These are phyloP conservation scores for Neocallimastix lanati DNA, from an alignment of 192 early-diverging fungal species.

Conservation along the genomic window DNA sequence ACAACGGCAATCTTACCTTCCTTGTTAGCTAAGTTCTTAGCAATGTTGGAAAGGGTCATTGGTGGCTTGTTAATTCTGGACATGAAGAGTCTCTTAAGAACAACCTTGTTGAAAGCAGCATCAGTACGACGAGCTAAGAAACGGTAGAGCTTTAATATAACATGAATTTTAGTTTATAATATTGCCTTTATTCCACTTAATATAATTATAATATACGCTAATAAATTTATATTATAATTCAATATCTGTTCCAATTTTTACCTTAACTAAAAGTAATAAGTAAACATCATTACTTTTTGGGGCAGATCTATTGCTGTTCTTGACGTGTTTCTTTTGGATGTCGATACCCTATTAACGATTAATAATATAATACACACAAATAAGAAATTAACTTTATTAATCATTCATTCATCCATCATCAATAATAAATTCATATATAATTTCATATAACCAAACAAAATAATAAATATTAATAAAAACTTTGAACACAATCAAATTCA, in stretches of 20 bases:
- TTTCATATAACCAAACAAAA: too few relatives aligned
- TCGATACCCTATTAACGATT: slow-evolving; percentile 79
- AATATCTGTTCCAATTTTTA: slow-evolving; percentile 22
- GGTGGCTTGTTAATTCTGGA: slow-evolving; percentile 94
- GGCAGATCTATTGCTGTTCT: slow-evolving; percentile 72
- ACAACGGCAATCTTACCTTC: slow-evolving; percentile 83
- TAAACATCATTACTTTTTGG: slow-evolving; percentile 93
- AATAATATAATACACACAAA: too few relatives aligned
- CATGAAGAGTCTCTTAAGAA: slow-evolving; percentile 97
- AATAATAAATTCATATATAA: too few relatives aligned
- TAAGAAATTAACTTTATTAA: too few relatives aligned
- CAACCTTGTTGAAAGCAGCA: slow-evolving; percentile 95
- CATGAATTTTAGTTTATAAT: too few relatives aligned
- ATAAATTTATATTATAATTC: too few relatives aligned
- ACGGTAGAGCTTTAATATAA: slow-evolving; percentile 61
- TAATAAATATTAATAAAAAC: too few relatives aligned
- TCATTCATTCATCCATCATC: too few relatives aligned
- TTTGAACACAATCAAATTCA: too few relatives aligned
- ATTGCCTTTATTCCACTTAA: too few relatives aligned
- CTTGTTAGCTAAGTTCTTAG: slow-evolving; percentile 51
- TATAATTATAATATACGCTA: too few relatives aligned
- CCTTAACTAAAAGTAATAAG: slow-evolving; percentile 95
- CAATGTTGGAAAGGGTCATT: slow-evolving; percentile 77
- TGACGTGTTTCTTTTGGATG: slow-evolving; percentile 84
- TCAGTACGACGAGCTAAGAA: slow-evolving; percentile 98